Evolutionary conservation across 208 protist species (phyloP), one percentile per base, ranked within the genome.

Genomic region (Tritrichomonas foetus): DNA sequence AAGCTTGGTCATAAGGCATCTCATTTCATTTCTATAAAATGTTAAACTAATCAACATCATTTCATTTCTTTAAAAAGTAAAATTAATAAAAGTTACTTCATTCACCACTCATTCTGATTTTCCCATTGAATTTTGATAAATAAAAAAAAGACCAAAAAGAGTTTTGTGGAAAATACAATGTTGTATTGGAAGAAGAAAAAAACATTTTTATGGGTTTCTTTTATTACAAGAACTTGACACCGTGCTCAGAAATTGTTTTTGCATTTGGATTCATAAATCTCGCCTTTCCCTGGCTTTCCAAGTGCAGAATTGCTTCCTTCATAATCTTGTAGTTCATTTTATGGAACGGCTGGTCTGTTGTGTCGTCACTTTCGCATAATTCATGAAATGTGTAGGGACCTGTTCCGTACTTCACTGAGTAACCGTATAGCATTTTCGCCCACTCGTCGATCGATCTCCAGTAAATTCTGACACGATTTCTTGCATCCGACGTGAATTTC

Each of bases 161-260:
- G n/a, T n/a, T n/a, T n/a, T n/a, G n/a, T n/a, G n/a, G n/a, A n/a
- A n/a, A n/a, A n/a, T n/a, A n/a, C n/a, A n/a, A n/a, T n/a, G n/a
- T n/a, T n/a, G n/a, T n/a, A n/a, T n/a, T n/a, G n/a, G n/a, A n/a
- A n/a, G n/a, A n/a, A n/a, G n/a, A n/a, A n/a, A n/a, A n/a, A n/a
- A n/a, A n/a, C n/a, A n/a, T n/a, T n/a, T n/a, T n/a, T n/a, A n/a
- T n/a, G n/a, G n/a, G n/a, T n/a, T n/a, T n/a, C n/a, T n/a, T n/a
- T n/a, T n/a, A n/a, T n/a, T n/a, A n/a, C n/a, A 82, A 82, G 33
- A 82, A 50, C 25, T 82, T 82, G n/a, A 82, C 74, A 82, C 74
- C 74, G 50, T 82, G 16, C 39, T 82, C 74, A 22, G 39, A 16
- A 44, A 82, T 11, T 50, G 14, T 53, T 20, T 0, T 3, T 47